phyloP scores from a whole-genome alignment of 2,329 filamentous ascomycete species.

The Fusarium burgessii region DNA sequence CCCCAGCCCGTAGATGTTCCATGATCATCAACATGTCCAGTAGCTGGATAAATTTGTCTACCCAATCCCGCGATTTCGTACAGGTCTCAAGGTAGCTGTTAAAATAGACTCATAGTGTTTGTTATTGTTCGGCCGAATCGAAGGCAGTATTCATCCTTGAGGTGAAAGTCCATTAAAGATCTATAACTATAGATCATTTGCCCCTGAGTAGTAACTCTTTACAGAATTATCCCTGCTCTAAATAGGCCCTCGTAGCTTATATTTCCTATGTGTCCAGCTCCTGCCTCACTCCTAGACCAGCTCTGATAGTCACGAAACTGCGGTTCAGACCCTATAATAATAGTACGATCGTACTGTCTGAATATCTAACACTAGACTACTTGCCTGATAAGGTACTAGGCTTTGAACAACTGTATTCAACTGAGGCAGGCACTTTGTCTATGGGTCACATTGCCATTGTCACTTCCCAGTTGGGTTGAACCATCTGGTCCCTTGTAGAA shows the following conservation, averaged over 20 bases:
- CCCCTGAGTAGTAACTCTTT: neutral
- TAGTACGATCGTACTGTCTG: no score
- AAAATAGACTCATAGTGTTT: neutral
- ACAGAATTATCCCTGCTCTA: no score
- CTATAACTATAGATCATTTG: neutral
- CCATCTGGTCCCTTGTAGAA: slow-evolving; percentile 79
- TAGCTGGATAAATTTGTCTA: no score
- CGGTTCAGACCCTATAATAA: neutral
- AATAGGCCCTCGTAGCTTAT: neutral
- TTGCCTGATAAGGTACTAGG: neutral
- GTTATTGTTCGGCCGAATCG: neutral
- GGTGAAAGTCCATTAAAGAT: neutral
- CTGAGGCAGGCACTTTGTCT: neutral
- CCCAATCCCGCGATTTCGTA: neutral
- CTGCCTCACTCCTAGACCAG: no score
- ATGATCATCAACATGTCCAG: no score
- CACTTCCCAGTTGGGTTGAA: slow-evolving; percentile 74
- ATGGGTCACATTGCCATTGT: slow-evolving; percentile 70
- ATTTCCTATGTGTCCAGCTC: neutral
- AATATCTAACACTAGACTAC: no score
- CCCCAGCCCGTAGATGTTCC: neutral
- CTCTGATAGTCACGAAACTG: neutral
- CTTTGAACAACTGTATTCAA: accelerated
- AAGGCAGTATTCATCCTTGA: neutral
- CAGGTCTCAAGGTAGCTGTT: no score